Conservation (phyloP, 2,329 filamentous ascomycete species). For the Pyrenochaeta sp. region DNA sequence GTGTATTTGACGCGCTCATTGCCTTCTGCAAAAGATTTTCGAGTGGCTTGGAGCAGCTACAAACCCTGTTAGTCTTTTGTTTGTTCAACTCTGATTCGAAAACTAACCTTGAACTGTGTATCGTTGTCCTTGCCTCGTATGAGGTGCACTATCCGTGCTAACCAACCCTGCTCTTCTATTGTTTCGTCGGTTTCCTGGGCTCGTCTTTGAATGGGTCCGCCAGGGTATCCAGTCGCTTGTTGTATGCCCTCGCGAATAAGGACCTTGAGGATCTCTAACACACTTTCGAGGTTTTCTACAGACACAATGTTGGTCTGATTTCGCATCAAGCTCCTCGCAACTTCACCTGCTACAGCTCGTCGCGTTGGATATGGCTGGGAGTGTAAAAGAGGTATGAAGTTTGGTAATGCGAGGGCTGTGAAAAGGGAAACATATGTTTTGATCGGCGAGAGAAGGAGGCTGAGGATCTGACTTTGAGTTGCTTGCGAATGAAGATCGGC, state of each 20-base stretch:
- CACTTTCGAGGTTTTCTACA: slow-evolving; percentile 81
- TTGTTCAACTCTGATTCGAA: background rate
- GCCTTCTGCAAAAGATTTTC: slow-evolving; percentile 87
- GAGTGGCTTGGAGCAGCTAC: slow-evolving; percentile 79
- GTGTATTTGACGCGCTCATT: slow-evolving; percentile 97
- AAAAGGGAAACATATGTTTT: slow-evolving; percentile 93
- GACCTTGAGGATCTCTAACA: slow-evolving; percentile 87
- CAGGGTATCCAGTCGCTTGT: slow-evolving; percentile 80
- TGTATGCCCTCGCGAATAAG: slow-evolving; percentile 93
- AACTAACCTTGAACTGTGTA: slow-evolving; percentile 79
- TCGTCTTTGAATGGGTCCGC: slow-evolving; percentile 76
- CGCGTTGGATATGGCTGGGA: slow-evolving; percentile 93
- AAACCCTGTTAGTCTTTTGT: slow-evolving; percentile 20
- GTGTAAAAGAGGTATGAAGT: slow-evolving; percentile 88
- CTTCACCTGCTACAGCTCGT: slow-evolving; percentile 87
- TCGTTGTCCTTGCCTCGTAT: slow-evolving; percentile 86
- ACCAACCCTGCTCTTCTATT: slow-evolving; percentile 96
- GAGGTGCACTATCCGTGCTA: slow-evolving; percentile 90
- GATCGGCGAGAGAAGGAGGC: slow-evolving; percentile 88
- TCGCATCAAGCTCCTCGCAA: slow-evolving; percentile 81
- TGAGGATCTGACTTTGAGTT: slow-evolving; percentile 88
- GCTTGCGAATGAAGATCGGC: slow-evolving; percentile 90
- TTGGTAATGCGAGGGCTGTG: slow-evolving; percentile 91
- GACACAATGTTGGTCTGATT: slow-evolving; percentile 83
- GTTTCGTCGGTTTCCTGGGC: slow-evolving; percentile 93